phyloP scores from a whole-genome alignment of 202 grass and related monocot species.

The Dendrocalamus latiflorus region DNA sequence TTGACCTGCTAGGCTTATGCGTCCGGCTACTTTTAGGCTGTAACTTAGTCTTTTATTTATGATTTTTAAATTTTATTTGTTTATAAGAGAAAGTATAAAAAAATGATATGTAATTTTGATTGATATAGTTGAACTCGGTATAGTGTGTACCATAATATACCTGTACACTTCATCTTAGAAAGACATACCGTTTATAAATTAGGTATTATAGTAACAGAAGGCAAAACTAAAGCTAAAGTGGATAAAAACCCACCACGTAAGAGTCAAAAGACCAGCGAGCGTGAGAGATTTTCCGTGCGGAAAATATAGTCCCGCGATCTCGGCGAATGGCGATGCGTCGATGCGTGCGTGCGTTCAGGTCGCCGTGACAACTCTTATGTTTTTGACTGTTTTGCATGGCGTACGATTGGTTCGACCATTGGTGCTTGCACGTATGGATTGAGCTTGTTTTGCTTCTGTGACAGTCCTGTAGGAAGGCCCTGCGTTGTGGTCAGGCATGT shows the following conservation, averaged over 20 bases:
- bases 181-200: too few species aligned
- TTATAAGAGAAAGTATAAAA: too few species aligned
- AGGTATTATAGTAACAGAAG: fast-evolving
- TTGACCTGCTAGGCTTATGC: neutral
- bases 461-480: neutral
- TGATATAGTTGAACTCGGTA: too few species aligned
- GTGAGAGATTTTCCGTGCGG: neutral
- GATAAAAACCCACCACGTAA: too few species aligned
- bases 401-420: neutral
- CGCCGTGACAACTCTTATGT: neutral
- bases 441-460: neutral
- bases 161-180: fast-evolving
- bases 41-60: too few species aligned
- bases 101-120: too few species aligned
- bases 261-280: constrained; percentile 3
- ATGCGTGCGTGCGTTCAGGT: neutral
- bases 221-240: too few species aligned
- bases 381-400: neutral
- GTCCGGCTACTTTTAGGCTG: neutral
- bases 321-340: neutral
- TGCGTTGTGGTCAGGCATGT: neutral
- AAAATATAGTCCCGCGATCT: neutral
- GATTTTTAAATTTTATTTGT: too few species aligned
- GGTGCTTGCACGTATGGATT: neutral
- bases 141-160: too few species aligned